phyloP scores from a whole-genome alignment of 2,329 filamentous ascomycete genomes.

The Akanthomyces dipterigenus region DNA sequence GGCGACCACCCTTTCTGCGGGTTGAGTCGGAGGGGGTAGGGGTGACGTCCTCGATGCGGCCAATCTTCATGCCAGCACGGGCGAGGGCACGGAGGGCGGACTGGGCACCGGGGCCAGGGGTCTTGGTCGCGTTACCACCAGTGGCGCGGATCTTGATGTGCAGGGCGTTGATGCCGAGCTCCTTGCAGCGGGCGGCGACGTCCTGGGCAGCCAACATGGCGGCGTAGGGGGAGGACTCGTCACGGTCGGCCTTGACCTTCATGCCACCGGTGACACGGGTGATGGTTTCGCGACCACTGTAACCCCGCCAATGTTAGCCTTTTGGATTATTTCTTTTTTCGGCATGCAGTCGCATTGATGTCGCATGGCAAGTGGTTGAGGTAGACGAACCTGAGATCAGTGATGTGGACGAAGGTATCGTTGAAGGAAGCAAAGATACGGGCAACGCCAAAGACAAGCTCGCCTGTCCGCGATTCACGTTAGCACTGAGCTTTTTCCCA shows the following conservation, averaged over 20 bases:
- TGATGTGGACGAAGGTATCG: slow-evolving; percentile 96
- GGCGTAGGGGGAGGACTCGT: slow-evolving; percentile 99
- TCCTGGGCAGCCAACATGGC: slow-evolving; percentile 99
- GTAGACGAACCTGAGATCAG: slow-evolving; percentile 80
- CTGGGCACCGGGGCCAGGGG: slow-evolving; percentile 96
- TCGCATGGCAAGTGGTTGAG: neutral
- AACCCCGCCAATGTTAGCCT: slow-evolving; percentile 21
- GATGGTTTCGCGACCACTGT: slow-evolving; percentile 98
- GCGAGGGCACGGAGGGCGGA: slow-evolving; percentile 97
- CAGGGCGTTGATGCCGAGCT: slow-evolving; percentile 75
- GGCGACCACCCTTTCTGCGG: slow-evolving; percentile 99
- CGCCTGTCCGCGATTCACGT: slow-evolving; percentile 48
- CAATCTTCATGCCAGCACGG: slow-evolving; percentile 99
- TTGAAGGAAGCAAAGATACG: slow-evolving; percentile 94
- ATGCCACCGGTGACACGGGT: slow-evolving; percentile 99
- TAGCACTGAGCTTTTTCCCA: slow-evolving; percentile 11
- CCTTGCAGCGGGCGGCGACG: slow-evolving; percentile 78
- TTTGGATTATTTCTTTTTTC: neutral
- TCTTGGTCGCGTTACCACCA: slow-evolving; percentile 99
- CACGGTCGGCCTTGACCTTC: slow-evolving; percentile 99
- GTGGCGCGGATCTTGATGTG: slow-evolving; percentile 99
- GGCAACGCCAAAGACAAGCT: slow-evolving; percentile 96
- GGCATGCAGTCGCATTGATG: neutral
- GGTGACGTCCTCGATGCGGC: slow-evolving; percentile 98
- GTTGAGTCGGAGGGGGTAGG: slow-evolving; percentile 99